These are phyloP conservation scores for Fusarium chaquense DNA, from an alignment of 2,329 filamentous ascomycete genomes.

Conservation along the genomic window DNA sequence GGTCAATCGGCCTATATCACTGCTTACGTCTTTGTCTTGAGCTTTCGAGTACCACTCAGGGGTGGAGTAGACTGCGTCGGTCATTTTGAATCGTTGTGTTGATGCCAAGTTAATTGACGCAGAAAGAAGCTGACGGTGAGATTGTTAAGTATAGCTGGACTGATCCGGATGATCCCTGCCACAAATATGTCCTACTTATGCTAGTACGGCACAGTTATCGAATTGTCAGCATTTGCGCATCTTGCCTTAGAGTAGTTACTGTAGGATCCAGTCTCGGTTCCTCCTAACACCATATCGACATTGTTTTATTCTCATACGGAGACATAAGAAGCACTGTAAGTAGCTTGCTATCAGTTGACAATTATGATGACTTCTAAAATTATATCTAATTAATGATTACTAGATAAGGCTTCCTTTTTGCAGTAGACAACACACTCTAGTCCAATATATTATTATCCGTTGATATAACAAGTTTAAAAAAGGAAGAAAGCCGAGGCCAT, in stretches of 20 bases:
- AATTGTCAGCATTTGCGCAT: background rate
- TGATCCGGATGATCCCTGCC: background rate
- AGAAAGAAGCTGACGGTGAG: background rate
- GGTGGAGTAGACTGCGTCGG: background rate
- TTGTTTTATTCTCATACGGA: background rate
- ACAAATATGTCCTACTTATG: background rate
- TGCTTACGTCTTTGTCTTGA: slow-evolving; percentile 9
- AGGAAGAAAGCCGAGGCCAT: background rate
- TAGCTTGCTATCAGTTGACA: background rate
- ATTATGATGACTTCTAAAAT: background rate
- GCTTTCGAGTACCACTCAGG: slow-evolving; percentile 25
- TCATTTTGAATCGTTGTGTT: background rate
- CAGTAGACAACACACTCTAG: background rate
- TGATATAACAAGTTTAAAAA: background rate
- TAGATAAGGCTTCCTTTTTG: background rate
- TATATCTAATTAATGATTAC: background rate
- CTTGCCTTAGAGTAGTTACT: background rate
- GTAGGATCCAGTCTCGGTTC: background rate
- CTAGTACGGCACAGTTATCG: background rate
- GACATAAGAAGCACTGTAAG: background rate
- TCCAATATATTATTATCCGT: background rate
- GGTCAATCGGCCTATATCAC: slow-evolving; percentile 11
- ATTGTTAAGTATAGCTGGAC: background rate
- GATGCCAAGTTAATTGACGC: background rate
- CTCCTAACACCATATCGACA: too few relatives aligned